Evolutionary conservation across 2,329 filamentous ascomycete genomes (phyloP), one percentile per base, ranked within the genome.

Genomic region (Aspergillus piperis): DNA sequence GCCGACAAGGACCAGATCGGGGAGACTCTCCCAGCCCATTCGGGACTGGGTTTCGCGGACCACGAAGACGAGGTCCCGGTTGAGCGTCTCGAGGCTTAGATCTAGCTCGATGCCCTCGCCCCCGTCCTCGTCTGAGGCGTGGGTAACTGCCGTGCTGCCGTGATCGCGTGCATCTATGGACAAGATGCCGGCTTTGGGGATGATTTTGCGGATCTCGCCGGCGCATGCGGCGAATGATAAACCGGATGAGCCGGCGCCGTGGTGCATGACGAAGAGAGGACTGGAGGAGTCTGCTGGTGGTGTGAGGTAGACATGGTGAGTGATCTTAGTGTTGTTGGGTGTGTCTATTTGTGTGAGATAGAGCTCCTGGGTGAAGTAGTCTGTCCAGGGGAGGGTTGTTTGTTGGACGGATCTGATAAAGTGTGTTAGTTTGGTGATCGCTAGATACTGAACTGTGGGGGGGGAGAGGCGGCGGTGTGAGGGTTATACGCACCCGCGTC

Each of bases 161-260:
- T 99, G 95, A 21, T 90, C 91, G 51, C 95, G 86, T 50, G 92
- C 93, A 74, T 98, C 93, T 10, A 93, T 75, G 3, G 92, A 91
- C 19, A 99, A 83, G 42, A 98, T 85, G 1, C 95, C 96, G 2
- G 93, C 90, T 6, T 86, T 82, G 0, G 95, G 91, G 44, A 96
- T 81, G 6, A 86, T 82, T 73, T 89, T 91, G 56, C 88, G 85
- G 62, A 98, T 87, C 73, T 96, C 90, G 48, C 86, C 83, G 2
- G 89, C 87, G 62, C 96, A 87, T 3, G 91, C 83, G 5, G 93
- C 93, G 77, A 98, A 99, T 2, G 92, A 96, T 60, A 98, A 84
- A 6, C 90, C 96, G 0, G 93, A 96, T 3, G 93, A 96, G 15
- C 95, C 95, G 42, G 91, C 95, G 41, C 95, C 95, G 77, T 99